Conservation (phyloP, 495 filamentous ascomycete species). For the Aspergillus diversus region DNA sequence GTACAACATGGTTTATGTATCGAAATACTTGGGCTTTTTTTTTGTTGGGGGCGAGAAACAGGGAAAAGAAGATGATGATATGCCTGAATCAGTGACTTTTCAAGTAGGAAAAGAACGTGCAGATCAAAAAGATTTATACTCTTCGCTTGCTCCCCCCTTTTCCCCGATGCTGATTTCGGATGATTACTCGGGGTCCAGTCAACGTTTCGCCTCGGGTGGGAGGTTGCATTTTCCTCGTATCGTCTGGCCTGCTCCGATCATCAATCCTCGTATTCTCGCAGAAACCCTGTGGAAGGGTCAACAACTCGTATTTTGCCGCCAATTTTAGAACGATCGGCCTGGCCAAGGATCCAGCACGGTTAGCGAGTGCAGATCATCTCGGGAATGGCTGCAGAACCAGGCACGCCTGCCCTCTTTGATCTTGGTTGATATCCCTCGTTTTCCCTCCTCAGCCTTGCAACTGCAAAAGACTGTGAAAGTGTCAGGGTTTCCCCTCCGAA, state of each 20-base stretch:
- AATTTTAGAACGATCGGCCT: not conserved
- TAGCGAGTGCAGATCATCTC: not conserved
- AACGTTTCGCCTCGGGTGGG: not conserved
- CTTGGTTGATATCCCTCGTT: too few species aligned
- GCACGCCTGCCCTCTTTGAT: not conserved
- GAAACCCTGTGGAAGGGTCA: not conserved
- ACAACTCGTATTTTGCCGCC: not conserved
- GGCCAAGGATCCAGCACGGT: not conserved
- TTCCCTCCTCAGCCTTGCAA: too few species aligned
- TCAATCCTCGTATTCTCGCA: not conserved
- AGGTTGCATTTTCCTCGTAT: not conserved
- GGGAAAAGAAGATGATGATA: not conserved
- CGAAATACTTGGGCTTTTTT: too few species aligned
- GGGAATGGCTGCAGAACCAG: not conserved
- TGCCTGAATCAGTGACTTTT: not conserved
- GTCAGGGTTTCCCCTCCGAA: too few species aligned
- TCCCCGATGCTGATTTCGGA: too few species aligned
- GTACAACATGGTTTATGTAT: not conserved
- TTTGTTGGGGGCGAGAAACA: not conserved
- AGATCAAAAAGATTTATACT: not conserved
- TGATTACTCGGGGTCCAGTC: too few species aligned
- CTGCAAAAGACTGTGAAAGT: too few species aligned
- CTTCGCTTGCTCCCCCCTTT: not conserved
- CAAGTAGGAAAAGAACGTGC: too few species aligned
- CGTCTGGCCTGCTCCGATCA: not conserved